These are phyloP conservation scores for Mucor piriformis DNA, from an alignment of 371 early-diverging fungal species.

Conservation along the genomic window DNA sequence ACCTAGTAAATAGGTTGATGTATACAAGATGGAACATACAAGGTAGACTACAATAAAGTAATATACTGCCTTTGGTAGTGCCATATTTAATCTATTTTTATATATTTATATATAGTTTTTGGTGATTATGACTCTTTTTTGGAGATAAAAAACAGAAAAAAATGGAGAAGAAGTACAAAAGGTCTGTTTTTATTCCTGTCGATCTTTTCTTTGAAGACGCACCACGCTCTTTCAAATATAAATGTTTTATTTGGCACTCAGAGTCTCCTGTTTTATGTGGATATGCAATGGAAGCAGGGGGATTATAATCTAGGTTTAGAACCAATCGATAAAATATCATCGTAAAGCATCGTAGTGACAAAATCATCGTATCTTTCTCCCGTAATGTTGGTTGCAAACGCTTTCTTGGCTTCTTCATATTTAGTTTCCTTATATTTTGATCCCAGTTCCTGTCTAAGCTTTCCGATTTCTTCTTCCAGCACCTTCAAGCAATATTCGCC, in stretches of 20 bases:
- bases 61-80: slow-evolving; percentile 29
- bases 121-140: no score
- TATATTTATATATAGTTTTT: background rate
- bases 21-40: slow-evolving; percentile 30
- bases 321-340: slow-evolving; percentile 61
- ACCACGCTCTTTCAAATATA: background rate
- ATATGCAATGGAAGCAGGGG: background rate
- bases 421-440: slow-evolving; percentile 65
- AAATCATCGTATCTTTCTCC: slow-evolving; percentile 88
- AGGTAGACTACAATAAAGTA: slow-evolving; percentile 27
- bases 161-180: background rate
- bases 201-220: background rate
- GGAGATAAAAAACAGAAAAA: background rate
- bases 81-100: slow-evolving; percentile 10
- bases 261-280: background rate
- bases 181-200: background rate
- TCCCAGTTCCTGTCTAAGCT: slow-evolving; percentile 68
- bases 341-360: slow-evolving; percentile 84
- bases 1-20: slow-evolving; percentile 29
- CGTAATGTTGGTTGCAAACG: slow-evolving; percentile 78
- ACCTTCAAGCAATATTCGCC: slow-evolving; percentile 72
- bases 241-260: background rate
- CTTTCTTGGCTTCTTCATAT: slow-evolving; percentile 77
- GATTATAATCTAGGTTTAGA: slow-evolving; percentile 24
- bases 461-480: slow-evolving; percentile 85